Conservation (phyloP, 176 grass and related monocot genomes). For the Carex kokanica region DNA sequence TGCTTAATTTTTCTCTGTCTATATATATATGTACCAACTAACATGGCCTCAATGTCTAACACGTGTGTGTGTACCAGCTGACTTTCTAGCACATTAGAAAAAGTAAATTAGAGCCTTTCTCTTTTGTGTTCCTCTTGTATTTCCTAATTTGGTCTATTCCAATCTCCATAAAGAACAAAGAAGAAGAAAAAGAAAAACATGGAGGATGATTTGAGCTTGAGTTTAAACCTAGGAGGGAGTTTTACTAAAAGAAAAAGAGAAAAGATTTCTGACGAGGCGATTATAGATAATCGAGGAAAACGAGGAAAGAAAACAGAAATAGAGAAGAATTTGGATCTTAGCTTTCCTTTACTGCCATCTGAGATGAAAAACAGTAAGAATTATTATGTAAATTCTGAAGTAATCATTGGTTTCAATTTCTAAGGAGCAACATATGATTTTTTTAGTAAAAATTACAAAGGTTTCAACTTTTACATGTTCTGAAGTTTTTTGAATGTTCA, state of each 20-base stretch:
- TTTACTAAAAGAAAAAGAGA: neutral
- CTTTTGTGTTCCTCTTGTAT: neutral
- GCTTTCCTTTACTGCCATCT: neutral
- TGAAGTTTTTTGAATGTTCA: neutral
- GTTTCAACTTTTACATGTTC: neutral
- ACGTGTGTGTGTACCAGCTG: neutral
- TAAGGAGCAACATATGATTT: neutral
- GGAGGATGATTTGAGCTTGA: conserved; percentile 22
- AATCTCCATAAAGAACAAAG: neutral
- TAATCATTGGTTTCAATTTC: neutral
- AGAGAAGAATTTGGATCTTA: neutral
- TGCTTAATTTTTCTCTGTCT: neutral
- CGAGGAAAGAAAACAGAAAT: neutral
- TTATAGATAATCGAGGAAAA: neutral
- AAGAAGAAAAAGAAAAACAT: neutral
- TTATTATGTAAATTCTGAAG: neutral
- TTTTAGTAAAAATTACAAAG: neutral
- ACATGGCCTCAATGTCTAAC: neutral
- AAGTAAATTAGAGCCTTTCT: neutral
- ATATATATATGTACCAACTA: neutral
- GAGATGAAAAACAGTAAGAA: neutral
- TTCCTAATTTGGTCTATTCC: neutral
- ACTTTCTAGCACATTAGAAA: neutral
- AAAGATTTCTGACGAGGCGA: neutral
- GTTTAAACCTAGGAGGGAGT: neutral